Evolutionary conservation across 345 rosid genomes (phyloP).

Genomic region (Mercurialis annua): DNA sequence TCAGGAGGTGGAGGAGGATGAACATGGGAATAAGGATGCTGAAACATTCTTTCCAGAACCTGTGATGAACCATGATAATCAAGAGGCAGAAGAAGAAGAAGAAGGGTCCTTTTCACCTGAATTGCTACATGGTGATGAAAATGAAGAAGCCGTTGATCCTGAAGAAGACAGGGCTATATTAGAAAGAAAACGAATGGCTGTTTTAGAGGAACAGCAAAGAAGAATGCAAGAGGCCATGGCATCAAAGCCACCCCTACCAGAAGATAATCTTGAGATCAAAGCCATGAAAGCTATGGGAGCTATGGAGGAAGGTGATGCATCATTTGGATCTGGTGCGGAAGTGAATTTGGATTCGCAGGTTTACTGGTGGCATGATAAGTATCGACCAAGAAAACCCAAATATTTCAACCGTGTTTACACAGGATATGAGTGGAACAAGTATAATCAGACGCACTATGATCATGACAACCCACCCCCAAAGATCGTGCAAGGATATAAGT

Average conservation of each 20-base stretch:
- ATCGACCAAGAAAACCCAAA: conserved; percentile 89
- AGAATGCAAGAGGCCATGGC: conserved; percentile 67
- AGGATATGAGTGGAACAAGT: conserved; percentile 97
- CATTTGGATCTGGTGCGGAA: conserved; percentile 89
- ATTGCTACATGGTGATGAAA: conserved; percentile 74
- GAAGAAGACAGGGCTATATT: conserved; percentile 81
- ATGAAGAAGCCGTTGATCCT: conserved; percentile 89
- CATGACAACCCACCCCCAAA: conserved; percentile 98
- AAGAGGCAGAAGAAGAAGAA: conserved; percentile 52
- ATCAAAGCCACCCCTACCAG: conserved; percentile 60
- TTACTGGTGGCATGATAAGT: conserved; percentile 99
- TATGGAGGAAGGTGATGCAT: conserved; percentile 95
- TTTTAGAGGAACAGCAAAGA: conserved; percentile 69
- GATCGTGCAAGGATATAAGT: conserved; percentile 92
- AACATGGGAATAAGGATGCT: conserved; percentile 48
- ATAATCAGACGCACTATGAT: conserved; percentile 88
- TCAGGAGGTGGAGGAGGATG: conserved; percentile 53
- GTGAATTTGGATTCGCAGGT: conserved; percentile 93
- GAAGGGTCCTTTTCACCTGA: conserved; percentile 93
- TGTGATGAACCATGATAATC: conserved; percentile 40
- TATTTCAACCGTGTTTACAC: conserved; percentile 97
- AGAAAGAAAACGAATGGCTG: conserved; percentile 66
- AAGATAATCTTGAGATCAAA: conserved; percentile 81
- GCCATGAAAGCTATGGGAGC: conserved; percentile 93
- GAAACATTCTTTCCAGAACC: conserved; percentile 69